These are phyloP conservation scores for Suillus alpinus DNA, from an alignment of 768 basidiomycete species.

Conservation along the genomic window DNA sequence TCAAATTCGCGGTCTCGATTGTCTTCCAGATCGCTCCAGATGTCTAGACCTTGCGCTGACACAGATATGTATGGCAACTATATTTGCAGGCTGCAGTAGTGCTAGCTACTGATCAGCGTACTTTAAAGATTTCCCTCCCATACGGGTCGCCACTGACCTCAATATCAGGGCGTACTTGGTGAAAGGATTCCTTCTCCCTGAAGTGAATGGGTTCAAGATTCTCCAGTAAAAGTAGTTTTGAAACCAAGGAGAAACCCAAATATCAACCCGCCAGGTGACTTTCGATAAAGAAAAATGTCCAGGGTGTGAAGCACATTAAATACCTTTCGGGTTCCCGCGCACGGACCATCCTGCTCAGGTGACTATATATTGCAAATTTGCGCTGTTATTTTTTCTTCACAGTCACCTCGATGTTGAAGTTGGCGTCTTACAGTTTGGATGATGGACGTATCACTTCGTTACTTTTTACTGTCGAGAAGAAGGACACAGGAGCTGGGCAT, in stretches of 20 bases:
- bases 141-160: slow-evolving; percentile 64
- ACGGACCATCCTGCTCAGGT: slow-evolving; percentile 45
- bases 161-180: slow-evolving; percentile 64
- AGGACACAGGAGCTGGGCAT: slow-evolving; percentile 64
- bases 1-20: too few species aligned
- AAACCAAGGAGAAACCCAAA: slow-evolving; percentile 53
- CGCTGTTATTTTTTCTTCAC: slow-evolving; percentile 21
- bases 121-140: slow-evolving; percentile 42
- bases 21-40: background rate
- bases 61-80: too few species aligned
- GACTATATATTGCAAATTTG: slow-evolving; percentile 27
- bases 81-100: too few species aligned
- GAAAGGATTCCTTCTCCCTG: slow-evolving; percentile 60
- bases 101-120: too few species aligned
- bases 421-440: slow-evolving; percentile 23
- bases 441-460: slow-evolving; percentile 21
- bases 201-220: slow-evolving; percentile 52
- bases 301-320: slow-evolving; percentile 1
- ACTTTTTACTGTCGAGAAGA: slow-evolving; percentile 48
- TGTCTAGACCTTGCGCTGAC: background rate
- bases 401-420: slow-evolving; percentile 42
- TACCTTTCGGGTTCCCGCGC: slow-evolving; percentile 34
- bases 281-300: slow-evolving; percentile 41
- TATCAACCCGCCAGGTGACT: slow-evolving; percentile 75
- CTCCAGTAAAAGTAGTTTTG: slow-evolving; percentile 27